These are phyloP conservation scores for Daldinia eschscholtzii DNA, from an alignment of 2,329 filamentous ascomycete species.

Conservation along the genomic window DNA sequence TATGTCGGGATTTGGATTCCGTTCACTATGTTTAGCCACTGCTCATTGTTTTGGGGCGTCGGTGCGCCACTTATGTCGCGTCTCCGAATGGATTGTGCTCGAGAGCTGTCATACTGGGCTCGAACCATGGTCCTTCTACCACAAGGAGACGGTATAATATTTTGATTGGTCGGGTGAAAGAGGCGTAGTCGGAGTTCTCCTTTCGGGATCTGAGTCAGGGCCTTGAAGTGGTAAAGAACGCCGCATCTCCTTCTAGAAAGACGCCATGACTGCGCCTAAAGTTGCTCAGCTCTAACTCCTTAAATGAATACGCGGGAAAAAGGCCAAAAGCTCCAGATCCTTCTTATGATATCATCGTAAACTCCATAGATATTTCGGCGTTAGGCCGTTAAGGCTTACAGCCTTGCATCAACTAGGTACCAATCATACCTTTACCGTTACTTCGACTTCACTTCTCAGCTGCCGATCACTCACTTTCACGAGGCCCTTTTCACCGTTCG, in stretches of 20 bases:
- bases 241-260: neutral
- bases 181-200: neutral
- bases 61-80: neutral
- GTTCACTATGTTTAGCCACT: neutral
- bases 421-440: neutral
- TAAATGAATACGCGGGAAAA: neutral
- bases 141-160: neutral
- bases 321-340: constrained; percentile 1
- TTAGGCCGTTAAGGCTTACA: neutral
- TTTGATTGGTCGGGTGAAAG: neutral
- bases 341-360: constrained; percentile 2
- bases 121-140: neutral
- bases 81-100: neutral
- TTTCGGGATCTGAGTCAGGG: neutral
- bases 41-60: neutral
- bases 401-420: constrained; percentile 1
- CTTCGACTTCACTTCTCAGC: neutral
- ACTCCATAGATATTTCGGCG: neutral
- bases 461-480: neutral
- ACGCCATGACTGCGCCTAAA: neutral
- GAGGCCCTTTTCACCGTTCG: neutral
- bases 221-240: neutral
- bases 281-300: neutral
- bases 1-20: neutral
- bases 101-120: neutral